phyloP scores from a whole-genome alignment of 306 rosid genomes.

The Senna tora region DNA sequence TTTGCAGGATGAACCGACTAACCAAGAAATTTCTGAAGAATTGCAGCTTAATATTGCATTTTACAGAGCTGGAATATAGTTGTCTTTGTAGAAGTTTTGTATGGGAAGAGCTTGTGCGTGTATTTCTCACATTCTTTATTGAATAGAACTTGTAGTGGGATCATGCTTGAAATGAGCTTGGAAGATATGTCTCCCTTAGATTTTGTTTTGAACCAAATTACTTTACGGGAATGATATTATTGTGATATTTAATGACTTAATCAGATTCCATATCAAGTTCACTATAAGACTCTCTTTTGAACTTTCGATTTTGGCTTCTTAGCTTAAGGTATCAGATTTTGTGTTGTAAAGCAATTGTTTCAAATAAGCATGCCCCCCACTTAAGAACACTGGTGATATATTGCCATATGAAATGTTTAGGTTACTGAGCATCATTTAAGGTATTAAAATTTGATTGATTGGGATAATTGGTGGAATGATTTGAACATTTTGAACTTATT shows the following conservation, averaged over 20 bases:
- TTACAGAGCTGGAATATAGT: neutral
- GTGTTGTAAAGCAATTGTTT: too few species aligned
- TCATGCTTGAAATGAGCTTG: too few species aligned
- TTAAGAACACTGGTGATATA: too few species aligned
- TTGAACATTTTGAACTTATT: too few species aligned
- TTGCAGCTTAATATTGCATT: slow-evolving; percentile 29
- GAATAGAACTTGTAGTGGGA: slow-evolving; percentile 25
- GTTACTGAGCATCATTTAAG: too few species aligned
- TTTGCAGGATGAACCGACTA: slow-evolving; percentile 40
- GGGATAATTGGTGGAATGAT: too few species aligned
- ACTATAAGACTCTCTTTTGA: too few species aligned
- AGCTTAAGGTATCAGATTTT: too few species aligned
- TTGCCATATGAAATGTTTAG: too few species aligned
- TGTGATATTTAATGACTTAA: neutral
- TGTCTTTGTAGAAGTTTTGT: neutral
- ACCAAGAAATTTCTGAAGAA: neutral
- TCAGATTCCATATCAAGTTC: neutral
- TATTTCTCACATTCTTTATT: neutral
- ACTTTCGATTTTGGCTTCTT: too few species aligned
- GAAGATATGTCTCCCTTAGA: neutral
- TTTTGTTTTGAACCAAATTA: neutral
- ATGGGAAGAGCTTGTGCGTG: slow-evolving; percentile 21
- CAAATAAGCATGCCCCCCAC: too few species aligned
- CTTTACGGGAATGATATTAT: neutral
- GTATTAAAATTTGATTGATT: too few species aligned